Percentiles rank a stretch among this genome's conserved stretches.
phyloP scores from a whole-genome alignment of 768 basidiomycete species.

The Rhizopogon vinicolor region DNA sequence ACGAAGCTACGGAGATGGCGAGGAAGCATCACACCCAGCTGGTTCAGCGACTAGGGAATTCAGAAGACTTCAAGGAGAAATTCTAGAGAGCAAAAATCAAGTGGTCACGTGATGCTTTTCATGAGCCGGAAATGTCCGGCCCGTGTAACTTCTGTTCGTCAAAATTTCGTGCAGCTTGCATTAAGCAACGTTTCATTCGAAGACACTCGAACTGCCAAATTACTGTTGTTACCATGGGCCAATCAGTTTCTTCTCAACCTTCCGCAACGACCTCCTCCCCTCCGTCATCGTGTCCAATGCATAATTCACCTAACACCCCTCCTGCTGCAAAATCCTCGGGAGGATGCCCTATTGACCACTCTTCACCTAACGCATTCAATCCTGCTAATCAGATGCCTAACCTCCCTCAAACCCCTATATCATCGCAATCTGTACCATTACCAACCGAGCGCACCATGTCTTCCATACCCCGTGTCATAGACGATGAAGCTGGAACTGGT shows the following conservation, averaged over 20 bases:
- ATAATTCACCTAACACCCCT: constrained; percentile 7
- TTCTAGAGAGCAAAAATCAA: neutral
- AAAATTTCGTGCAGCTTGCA: too few species aligned
- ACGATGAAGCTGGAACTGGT: constrained; percentile 10
- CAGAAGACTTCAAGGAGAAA: neutral
- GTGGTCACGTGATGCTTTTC: neutral
- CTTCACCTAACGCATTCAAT: constrained; percentile 39
- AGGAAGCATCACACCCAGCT: constrained; percentile 34
- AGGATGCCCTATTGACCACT: constrained; percentile 63
- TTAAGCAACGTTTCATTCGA: neutral
- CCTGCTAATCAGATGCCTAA: constrained; percentile 83
- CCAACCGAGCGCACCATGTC: constrained; percentile 75
- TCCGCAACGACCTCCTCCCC: constrained; percentile 4
- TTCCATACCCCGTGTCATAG: constrained; percentile 73
- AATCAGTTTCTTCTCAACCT: constrained; percentile 11
- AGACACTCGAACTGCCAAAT: neutral
- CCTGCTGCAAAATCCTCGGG: constrained; percentile 26
- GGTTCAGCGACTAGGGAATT: neutral
- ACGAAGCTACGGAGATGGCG: constrained; percentile 41
- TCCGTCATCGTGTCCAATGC: constrained; percentile 10
- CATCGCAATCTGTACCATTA: constrained; percentile 52
- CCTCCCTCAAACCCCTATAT: constrained; percentile 62
- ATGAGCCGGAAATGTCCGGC: too few species aligned
- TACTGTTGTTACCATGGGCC: constrained; percentile 6
- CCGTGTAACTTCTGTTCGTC: too few species aligned